Conservation (phyloP, 164 flowering plant species). For the Stephania japonica region DNA sequence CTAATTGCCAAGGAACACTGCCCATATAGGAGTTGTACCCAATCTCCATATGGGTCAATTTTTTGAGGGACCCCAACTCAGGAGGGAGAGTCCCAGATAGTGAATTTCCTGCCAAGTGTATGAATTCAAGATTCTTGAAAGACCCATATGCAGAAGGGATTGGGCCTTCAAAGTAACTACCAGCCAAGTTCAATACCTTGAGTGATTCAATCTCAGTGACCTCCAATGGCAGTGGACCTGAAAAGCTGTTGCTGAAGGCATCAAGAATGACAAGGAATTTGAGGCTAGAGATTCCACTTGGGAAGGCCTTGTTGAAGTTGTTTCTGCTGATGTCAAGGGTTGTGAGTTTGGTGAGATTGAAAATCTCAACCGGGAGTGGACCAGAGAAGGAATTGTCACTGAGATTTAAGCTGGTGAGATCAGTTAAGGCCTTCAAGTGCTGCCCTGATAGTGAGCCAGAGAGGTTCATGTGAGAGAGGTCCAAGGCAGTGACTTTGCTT, state of each 20-base stretch:
- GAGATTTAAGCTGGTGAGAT: constrained; percentile 61
- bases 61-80: constrained; percentile 57
- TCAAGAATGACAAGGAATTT: constrained; percentile 48
- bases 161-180: constrained; percentile 84
- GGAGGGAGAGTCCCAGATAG: constrained; percentile 58
- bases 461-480: constrained; percentile 60
- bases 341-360: constrained; percentile 49
- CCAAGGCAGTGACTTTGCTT: constrained; percentile 37
- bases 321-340: constrained; percentile 82
- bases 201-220: constrained; percentile 47
- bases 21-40: constrained; percentile 82
- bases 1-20: constrained; percentile 68
- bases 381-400: constrained; percentile 76
- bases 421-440: constrained; percentile 38
- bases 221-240: constrained; percentile 63
- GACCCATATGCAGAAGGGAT: constrained; percentile 70
- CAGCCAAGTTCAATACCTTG: constrained; percentile 77
- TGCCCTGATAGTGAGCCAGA: constrained; percentile 56
- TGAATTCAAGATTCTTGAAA: constrained; percentile 64
- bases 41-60: constrained; percentile 82
- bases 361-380: constrained; percentile 51
- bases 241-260: constrained; percentile 90
- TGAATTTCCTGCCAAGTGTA: constrained; percentile 84
- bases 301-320: constrained; percentile 67
- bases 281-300: constrained; percentile 43